Base-by-base conservation (phyloP, 2,329 filamentous ascomycete species). In the Dactylonectria macrodidyma region DNA sequence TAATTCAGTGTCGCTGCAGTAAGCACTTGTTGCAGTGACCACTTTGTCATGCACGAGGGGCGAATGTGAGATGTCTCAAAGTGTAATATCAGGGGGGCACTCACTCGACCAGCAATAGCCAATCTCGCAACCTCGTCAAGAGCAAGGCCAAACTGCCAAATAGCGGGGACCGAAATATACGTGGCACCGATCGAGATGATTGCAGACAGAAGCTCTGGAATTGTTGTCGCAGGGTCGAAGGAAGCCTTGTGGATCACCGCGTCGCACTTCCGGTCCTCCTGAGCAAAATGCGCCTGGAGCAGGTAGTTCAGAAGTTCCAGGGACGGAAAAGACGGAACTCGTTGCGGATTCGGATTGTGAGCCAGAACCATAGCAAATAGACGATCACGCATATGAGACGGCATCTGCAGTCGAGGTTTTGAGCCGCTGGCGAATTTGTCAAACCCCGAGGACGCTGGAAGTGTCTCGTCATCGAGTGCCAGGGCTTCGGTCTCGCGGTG, bases 81-180 rank as follows among this genome's bases (percentile, higher is more conserved):
- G 5, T 36, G 38, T 30, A 16, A 44, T 3, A 11, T 11, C 24
- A 2, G 30, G 50, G 16, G 50, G 16, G 62, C 38, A 62, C 71
- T 62, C 72, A 75, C 73, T 54, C 57, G 67, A 38, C 67, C 66
- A 30, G 60, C 57, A 44, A 73, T 69, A 5, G 61, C 65, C 52
- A 62, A 48, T 47, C 50, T 61, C 12, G 65, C 58, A n/a, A 75
- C 57, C 9, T 75, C 66, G 33, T 76, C 58, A 44, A 75, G 66
- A 12, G 71, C 72, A 11, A 75, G 66, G 3, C 73, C 73, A 36
- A 76, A 76, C 26, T 75, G 72, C 73, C 73, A 76, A 60, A 75
- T 67, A 3, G 62, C 62, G 3, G 69, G 61, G 51, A 52, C 66
- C 8, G 73, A 75, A 14, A 72, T 68, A 14, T 63, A 67, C 1